Evolutionary conservation across 176 grass and related monocot species (phyloP).

Genomic region (Cenchrus fungigraminus): DNA sequence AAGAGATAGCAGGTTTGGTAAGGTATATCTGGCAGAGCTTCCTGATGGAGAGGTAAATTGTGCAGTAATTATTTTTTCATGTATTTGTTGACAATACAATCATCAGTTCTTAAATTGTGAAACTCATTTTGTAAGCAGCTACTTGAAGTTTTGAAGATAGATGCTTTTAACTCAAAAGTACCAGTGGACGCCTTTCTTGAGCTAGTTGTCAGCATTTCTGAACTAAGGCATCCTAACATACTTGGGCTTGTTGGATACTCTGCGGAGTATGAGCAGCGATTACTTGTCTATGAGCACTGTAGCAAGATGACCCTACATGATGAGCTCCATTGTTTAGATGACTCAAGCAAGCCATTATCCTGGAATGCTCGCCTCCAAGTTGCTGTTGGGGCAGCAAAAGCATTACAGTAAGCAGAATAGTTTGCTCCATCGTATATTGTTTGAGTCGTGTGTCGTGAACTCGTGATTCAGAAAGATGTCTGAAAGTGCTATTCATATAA

Average conservation of each 20-base stretch:
- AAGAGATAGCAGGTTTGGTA: conserved; percentile 81
- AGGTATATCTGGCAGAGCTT: conserved; percentile 87
- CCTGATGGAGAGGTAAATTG: conserved; percentile 81
- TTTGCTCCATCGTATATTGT: not conserved
- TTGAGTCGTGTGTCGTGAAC: not conserved
- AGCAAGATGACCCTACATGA: conserved; percentile 86
- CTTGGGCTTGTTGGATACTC: conserved; percentile 86
- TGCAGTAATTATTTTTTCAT: conserved; percentile 20
- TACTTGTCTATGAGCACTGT: conserved; percentile 90
- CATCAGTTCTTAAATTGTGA: conserved; percentile 33
- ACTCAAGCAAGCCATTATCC: conserved; percentile 57
- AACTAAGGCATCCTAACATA: conserved; percentile 81
- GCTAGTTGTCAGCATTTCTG: conserved; percentile 74
- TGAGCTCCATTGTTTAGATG: conserved; percentile 77
- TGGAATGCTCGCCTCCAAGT: conserved; percentile 88
- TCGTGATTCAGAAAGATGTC: conserved; percentile 33
- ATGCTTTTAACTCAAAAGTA: conserved; percentile 69
- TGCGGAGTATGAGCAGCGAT: conserved; percentile 84
- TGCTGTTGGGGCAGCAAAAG: conserved; percentile 83
- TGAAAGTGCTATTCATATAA: conserved; percentile 32
- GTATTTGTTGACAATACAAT: conserved; percentile 28
- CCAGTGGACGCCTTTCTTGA: conserved; percentile 82
- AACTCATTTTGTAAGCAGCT: conserved; percentile 54
- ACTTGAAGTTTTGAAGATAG: conserved; percentile 93
- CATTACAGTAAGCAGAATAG: conserved; percentile 76